Evolutionary conservation across 2,329 filamentous ascomycete genomes (phyloP), one percentile per base, ranked within the genome.

Genomic region (Aschersonia sp.): DNA sequence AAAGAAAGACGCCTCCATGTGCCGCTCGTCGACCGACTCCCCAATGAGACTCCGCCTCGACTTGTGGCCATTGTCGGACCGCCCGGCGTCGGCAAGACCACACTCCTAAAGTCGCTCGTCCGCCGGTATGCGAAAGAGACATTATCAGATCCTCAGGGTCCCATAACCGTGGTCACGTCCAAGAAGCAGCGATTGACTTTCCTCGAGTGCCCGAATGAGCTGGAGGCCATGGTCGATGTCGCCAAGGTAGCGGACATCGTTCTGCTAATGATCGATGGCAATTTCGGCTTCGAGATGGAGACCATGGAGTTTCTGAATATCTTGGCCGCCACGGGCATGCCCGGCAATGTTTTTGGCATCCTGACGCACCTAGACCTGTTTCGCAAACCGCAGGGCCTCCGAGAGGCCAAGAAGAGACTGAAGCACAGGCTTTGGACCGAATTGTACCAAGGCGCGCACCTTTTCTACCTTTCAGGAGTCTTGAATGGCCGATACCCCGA

Each of bases 251-350:
- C 94, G 20, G 92, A 98, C 63, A 96, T 98, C 58, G 87, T 97
- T 5, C 74, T 98, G 45, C 76, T 98, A 49, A 92, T 98, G 86
- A 98, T 98, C 57, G 92, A 98, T 61, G 94, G 92, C 48, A 97
- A 97, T 67, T 98, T 85, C 59, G 94, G 92, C 10, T 98, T 98
- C 61, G 92, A 98, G 68, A 98, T 98, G 92, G 92, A 98, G 74
- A 98, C 92, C 0, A 98, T 98, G 92, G 92, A 98, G 67, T 98
- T 98, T 52, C 71, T 98, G 60, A 97, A 96, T 57, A 82, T 96
- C 20, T 72, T 98, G 46, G 84, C 86, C n/a, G 80, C 88, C 2
- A 94, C 86, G 31, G 92, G 92, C 64, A 97, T 98, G 91, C 92
- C 94, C 0, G 91, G 92, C 54, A 98, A 98, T 58, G 89, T 98